phyloP scores from a whole-genome alignment of 176 grass and related monocot species.

The Aegilops bicornis region DNA sequence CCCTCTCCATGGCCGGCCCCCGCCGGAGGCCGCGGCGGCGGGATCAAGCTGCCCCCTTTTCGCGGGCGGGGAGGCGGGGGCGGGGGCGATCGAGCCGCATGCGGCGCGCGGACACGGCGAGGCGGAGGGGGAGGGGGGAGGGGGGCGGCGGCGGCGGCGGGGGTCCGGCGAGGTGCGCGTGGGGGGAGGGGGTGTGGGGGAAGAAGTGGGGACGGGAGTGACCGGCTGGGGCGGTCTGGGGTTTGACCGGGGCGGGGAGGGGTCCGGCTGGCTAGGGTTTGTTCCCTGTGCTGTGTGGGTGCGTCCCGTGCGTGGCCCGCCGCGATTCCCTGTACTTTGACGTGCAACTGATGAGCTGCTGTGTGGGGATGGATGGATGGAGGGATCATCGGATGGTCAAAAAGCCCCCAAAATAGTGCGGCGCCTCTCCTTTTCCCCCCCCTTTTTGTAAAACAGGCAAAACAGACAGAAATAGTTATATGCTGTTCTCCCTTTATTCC shows the following conservation, averaged over 20 bases:
- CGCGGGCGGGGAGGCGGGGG: not conserved
- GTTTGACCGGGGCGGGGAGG: slow-evolving; percentile 43
- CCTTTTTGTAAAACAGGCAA: too few species aligned
- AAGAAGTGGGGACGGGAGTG: slow-evolving; percentile 1
- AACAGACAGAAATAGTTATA: not conserved
- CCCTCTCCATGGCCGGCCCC: slow-evolving; percentile 38
- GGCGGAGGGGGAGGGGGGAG: too few species aligned
- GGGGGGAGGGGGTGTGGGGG: not conserved
- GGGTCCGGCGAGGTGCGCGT: slow-evolving; percentile 34
- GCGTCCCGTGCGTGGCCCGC: slow-evolving; percentile 30
- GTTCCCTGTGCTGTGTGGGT: too few species aligned
- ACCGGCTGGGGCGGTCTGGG: slow-evolving; percentile 13
- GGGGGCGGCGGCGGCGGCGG: not conserved
- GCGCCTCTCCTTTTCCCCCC: not conserved
- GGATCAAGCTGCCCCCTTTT: not conserved
- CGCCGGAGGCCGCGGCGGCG: not conserved
- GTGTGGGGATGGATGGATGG: not conserved
- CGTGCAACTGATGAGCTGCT: not conserved
- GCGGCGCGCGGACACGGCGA: not conserved
- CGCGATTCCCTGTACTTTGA: slow-evolving; percentile 51
- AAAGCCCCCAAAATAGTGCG: slow-evolving; percentile 22
- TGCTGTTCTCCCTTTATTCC: not conserved
- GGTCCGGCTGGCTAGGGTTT: slow-evolving; percentile 67
- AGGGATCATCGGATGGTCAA: slow-evolving; percentile 35
- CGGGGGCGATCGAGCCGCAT: slow-evolving; percentile 21